Conservation (phyloP, 352 stramenopile genomes). For the Phytophthora meadii region DNA sequence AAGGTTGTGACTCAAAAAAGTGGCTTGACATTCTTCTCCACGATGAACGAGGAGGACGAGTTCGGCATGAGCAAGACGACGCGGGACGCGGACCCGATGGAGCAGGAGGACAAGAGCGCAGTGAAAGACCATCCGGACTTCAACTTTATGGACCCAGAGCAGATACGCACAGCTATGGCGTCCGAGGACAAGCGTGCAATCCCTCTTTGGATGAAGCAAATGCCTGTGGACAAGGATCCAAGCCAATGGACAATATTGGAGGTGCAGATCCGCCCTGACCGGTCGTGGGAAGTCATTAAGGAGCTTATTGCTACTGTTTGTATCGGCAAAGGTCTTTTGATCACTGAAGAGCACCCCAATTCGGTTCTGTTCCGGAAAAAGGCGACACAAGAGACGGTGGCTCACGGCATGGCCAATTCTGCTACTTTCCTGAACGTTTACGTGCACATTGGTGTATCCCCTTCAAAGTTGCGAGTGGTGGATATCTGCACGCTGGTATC, state of each 20-base stretch:
- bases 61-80: slow-evolving; percentile 72
- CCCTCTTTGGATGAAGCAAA: slow-evolving; percentile 60
- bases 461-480: slow-evolving; percentile 79
- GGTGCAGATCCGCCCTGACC: slow-evolving; percentile 74
- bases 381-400: slow-evolving; percentile 62
- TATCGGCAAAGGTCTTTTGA: slow-evolving; percentile 75
- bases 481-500: slow-evolving; percentile 72
- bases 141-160: slow-evolving; percentile 46
- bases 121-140: slow-evolving; percentile 82
- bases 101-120: slow-evolving; percentile 51
- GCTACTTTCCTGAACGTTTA: slow-evolving; percentile 81
- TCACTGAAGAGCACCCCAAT: slow-evolving; percentile 58
- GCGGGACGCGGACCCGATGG: slow-evolving; percentile 73
- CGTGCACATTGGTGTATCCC: slow-evolving; percentile 72
- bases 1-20: too few species aligned
- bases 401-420: slow-evolving; percentile 69
- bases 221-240: slow-evolving; percentile 70
- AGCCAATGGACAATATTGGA: slow-evolving; percentile 75
- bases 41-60: slow-evolving; percentile 70
- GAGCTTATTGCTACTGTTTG: slow-evolving; percentile 81
- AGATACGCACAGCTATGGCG: slow-evolving; percentile 40
- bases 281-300: slow-evolving; percentile 78
- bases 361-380: slow-evolving; percentile 81
- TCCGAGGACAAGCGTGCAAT: slow-evolving; percentile 41
- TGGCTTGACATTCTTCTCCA: neutral